phyloP scores from a whole-genome alignment of 768 basidiomycete species.

The Mrakia blollopis region DNA sequence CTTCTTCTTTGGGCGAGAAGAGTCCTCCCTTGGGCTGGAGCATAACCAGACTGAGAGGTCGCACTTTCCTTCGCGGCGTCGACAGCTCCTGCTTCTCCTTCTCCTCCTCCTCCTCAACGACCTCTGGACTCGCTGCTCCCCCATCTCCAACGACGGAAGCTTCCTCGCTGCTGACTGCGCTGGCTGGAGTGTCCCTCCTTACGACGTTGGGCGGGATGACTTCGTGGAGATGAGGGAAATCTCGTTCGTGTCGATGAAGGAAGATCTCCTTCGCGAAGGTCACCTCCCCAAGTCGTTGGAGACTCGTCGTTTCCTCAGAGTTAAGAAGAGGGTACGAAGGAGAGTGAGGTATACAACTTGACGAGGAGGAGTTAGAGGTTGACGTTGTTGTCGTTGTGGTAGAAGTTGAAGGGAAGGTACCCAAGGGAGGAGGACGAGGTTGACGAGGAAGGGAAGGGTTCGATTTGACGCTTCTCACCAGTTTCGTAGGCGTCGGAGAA shows the following conservation, averaged over 20 bases:
- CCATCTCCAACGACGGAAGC: neutral
- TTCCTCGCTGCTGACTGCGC: neutral
- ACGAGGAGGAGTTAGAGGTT: neutral
- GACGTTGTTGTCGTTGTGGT: neutral
- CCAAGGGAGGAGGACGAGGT: neutral
- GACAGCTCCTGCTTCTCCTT: neutral
- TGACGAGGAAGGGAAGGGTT: neutral
- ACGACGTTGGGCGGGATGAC: neutral
- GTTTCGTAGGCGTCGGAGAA: conserved; percentile 1
- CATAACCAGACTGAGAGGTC: conserved; percentile 17
- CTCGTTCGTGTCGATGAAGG: conserved; percentile 18
- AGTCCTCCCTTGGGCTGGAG: conserved; percentile 1
- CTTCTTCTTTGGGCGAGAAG: conserved; percentile 1
- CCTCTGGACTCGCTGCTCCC: neutral
- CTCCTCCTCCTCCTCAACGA: neutral
- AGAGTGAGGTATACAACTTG: conserved; percentile 7
- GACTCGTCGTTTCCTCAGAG: neutral
- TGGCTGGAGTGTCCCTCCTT: conserved; percentile 6
- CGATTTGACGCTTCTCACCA: conserved; percentile 15
- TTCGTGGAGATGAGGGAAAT: conserved; percentile 27
- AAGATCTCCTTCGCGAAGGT: conserved; percentile 26
- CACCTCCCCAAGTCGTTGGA: neutral
- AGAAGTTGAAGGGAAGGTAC: neutral
- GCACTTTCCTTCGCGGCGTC: neutral
- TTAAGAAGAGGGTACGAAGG: conserved; percentile 9